Percentiles rank a stretch among this genome's conserved stretches.
Conservation (phyloP, 441 rosid genomes). For the Syzygium malaccense region DNA sequence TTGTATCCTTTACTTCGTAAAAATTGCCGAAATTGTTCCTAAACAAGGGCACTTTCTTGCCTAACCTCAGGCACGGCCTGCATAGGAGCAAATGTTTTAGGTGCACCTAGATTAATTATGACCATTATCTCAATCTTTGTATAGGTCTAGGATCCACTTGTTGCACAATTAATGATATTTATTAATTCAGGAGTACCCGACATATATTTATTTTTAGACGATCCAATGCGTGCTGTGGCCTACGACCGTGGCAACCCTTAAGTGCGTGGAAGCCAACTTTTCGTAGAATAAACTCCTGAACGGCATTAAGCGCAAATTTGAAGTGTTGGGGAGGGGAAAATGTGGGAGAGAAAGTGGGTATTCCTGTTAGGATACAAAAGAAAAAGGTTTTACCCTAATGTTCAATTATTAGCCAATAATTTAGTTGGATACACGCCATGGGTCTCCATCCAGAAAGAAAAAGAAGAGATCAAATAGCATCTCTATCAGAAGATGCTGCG, state of each 20-base stretch:
- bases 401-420: neutral
- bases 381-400: neutral
- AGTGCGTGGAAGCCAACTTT: neutral
- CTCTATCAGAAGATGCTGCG: neutral
- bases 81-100: neutral
- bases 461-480: neutral
- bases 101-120: neutral
- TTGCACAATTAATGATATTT: neutral
- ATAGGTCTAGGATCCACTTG: neutral
- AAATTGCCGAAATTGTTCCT: neutral
- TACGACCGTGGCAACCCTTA: neutral
- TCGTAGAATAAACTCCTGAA: neutral
- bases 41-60: neutral
- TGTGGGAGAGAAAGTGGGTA: neutral
- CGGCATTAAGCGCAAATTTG: neutral
- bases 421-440: neutral
- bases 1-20: neutral
- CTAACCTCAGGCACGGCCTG: neutral
- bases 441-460: neutral
- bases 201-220: neutral
- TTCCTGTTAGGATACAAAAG: neutral
- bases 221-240: neutral
- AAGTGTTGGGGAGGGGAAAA: neutral
- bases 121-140: neutral
- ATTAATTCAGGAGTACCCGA: neutral